phyloP scores from a whole-genome alignment of 768 basidiomycete species.

The Suillus weaverae region DNA sequence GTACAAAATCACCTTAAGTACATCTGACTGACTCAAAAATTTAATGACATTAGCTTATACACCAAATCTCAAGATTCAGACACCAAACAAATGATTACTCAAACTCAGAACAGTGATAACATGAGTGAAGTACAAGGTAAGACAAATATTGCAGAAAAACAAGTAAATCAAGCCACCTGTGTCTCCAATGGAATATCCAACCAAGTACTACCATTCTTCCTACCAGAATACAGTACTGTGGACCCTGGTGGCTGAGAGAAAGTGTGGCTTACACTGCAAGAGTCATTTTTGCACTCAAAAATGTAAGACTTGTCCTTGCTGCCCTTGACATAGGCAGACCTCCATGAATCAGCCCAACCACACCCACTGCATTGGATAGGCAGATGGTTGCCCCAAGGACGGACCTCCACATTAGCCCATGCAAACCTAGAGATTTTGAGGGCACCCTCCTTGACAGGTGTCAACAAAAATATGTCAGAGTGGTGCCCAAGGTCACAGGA shows the following conservation, averaged over 20 bases:
- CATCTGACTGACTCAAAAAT: not conserved
- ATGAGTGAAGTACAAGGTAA: not conserved
- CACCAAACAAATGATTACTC: not conserved
- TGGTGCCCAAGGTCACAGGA: not conserved
- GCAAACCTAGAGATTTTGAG: not conserved
- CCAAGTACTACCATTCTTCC: not conserved
- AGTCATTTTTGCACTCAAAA: slow-evolving; percentile 1
- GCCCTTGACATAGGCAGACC: not conserved
- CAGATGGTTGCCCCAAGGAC: not conserved
- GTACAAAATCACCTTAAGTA: not conserved
- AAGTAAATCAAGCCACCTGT: not conserved
- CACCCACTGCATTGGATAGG: slow-evolving; percentile 7
- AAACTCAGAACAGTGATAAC: not conserved
- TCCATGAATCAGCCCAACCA: not conserved
- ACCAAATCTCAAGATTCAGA: not conserved
- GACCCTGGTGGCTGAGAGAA: not conserved
- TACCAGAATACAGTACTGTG: not conserved
- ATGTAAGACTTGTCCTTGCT: not conserved
- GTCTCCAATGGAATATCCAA: not conserved
- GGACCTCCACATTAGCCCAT: not conserved
- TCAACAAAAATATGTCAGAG: not conserved
- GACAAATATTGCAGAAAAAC: not conserved
- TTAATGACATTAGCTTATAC: not conserved
- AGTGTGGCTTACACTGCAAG: not conserved
- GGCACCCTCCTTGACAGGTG: not conserved